These are phyloP conservation scores for Santalum album DNA, from an alignment of 164 flowering plant species.

Conservation along the genomic window DNA sequence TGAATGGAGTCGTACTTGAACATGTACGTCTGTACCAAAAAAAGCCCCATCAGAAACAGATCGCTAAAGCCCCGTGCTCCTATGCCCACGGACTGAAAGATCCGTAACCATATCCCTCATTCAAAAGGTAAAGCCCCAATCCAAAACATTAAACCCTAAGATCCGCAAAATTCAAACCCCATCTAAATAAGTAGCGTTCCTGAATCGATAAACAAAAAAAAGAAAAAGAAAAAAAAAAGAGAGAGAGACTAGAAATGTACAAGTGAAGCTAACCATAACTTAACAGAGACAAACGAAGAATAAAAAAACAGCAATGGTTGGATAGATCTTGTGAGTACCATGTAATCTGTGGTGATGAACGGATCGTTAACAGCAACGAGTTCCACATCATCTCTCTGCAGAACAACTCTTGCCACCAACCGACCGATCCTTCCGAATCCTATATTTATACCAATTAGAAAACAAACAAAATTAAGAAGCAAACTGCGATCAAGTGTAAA, in stretches of 20 bases:
- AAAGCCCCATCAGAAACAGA: background rate
- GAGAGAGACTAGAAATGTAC: too few relatives aligned
- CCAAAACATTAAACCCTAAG: too few relatives aligned
- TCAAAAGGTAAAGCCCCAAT: too few relatives aligned
- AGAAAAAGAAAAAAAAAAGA: too few relatives aligned
- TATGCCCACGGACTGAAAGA: too few relatives aligned
- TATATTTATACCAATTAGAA: background rate
- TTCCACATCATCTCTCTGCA: conserved; percentile 6
- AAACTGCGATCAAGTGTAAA: background rate
- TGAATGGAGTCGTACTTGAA: background rate
- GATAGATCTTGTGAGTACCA: background rate
- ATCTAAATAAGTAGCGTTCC: too few relatives aligned
- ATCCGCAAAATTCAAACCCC: too few relatives aligned
- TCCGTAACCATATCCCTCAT: too few relatives aligned
- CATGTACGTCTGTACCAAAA: background rate
- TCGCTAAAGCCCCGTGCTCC: too few relatives aligned
- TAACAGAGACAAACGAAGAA: background rate
- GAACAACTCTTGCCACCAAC: conserved; percentile 2
- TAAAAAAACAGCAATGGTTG: too few relatives aligned
- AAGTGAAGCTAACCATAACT: too few relatives aligned
- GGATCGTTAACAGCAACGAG: conserved; percentile 7
- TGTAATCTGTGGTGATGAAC: conserved; percentile 3
- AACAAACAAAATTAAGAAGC: background rate
- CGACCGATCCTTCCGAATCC: conserved; percentile 3
- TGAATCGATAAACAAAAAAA: too few relatives aligned